phyloP scores from a whole-genome alignment of 805 yeast genomes.

The Metschnikowia bowlesiae region DNA sequence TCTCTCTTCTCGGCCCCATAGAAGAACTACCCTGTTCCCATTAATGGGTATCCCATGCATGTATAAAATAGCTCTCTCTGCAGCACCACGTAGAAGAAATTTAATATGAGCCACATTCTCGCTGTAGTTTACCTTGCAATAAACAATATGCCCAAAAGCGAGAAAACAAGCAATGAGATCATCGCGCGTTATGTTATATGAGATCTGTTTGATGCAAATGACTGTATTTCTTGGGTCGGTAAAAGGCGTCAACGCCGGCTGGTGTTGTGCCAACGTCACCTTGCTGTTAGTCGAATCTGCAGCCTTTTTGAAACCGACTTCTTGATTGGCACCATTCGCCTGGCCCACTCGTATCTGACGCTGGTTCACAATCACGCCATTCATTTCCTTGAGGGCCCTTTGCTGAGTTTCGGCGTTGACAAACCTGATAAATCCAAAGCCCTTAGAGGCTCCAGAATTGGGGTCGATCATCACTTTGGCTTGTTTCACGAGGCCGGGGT shows the following conservation, averaged over 20 bases:
- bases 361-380: conserved; percentile 66
- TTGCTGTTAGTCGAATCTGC: conserved; percentile 6
- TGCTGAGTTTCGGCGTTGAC: conserved; percentile 60
- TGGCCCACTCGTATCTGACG: conserved; percentile 70
- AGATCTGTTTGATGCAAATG: conserved; percentile 63
- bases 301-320: conserved; percentile 2
- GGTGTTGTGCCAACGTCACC: conserved; percentile 36
- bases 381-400: conserved; percentile 75
- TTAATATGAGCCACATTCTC: conserved; percentile 22
- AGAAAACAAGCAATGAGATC: conserved; percentile 59
- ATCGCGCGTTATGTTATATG: conserved; percentile 52
- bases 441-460: conserved; percentile 64
- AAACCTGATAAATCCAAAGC: conserved; percentile 89
- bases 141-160: conserved; percentile 53
- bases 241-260: conserved; percentile 55
- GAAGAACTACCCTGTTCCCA: conserved; percentile 25
- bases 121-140: conserved; percentile 20
- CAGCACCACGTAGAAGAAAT: conserved; percentile 29
- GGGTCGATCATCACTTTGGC: conserved; percentile 79
- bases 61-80: conserved; percentile 34
- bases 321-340: conserved; percentile 30
- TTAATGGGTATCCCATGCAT: conserved; percentile 28
- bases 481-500: conserved; percentile 62
- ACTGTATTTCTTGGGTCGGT: conserved; percentile 84
- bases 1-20: conserved; percentile 29